Base-by-base conservation (phyloP, 2,329 filamentous ascomycete species). In the Zasmidium citrigriseum region DNA sequence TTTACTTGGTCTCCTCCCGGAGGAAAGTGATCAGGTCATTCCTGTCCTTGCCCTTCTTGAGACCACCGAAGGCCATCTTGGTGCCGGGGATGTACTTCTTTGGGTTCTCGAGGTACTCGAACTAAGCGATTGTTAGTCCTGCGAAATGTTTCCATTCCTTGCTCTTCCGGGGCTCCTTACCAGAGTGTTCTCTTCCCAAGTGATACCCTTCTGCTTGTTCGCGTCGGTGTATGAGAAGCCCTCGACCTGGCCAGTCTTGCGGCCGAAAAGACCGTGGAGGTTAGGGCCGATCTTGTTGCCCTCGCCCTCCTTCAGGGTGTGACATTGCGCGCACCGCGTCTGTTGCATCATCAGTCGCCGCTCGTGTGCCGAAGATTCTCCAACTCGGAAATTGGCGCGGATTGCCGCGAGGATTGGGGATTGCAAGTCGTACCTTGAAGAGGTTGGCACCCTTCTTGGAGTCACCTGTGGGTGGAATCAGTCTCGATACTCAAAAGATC, bases 71-170 rank as follows among this genome's bases (percentile, higher is more conserved):
- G 73, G 95, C 95, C 95, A 99, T 99, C 91, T 98, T 99, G 83
- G 95, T 99, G 72, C 95, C 95, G 71, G 95, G 95, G 68, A 99
- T 97, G 88, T 93, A 99, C 87, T 98, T 98, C 89, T 99, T 99
- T 83, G 95, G 95, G 89, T 98, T 98, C 87, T 99, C 95, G 75
- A 99, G 93, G 88, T 99, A 99, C 69, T 88, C 86, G 82, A 96
- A 98, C 90, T 93, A 71, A 50, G 65, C 18, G 20, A 21, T 18
- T 11, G 56, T 67, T 54, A 67, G 62, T 55, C 18, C 18, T 10
- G 18, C 21, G 20, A 46, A 44, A 18, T 52, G 12, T 21, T 49
- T 12, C 21, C 49, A 4, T 18, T 21, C 5, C 29, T 29, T 21
- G 21, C 25, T 47, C 21, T 23, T 50, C 46, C 38, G 25, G 25